These are phyloP conservation scores for Cryphonectria parasitica DNA, from an alignment of 2,329 filamentous ascomycete genomes.

Conservation along the genomic window DNA sequence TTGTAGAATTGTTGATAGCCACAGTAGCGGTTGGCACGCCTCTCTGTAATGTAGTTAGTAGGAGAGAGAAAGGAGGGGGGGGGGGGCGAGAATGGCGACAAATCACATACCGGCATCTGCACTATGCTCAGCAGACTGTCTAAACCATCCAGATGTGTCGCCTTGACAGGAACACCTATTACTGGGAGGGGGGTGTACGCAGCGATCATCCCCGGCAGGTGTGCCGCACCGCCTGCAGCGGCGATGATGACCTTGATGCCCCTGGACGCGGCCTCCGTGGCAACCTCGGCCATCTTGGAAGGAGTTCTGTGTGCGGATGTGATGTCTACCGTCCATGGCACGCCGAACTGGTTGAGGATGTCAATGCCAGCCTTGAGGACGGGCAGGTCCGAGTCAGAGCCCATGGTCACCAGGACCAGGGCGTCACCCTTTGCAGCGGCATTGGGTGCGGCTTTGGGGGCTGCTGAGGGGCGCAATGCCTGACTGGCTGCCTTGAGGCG, in stretches of 20 bases:
- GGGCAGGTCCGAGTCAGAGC: conserved; percentile 76
- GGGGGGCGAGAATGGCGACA: no score
- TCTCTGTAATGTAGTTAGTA: conserved; percentile 46
- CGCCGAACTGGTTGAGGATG: conserved; percentile 69
- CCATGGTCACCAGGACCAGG: conserved; percentile 80
- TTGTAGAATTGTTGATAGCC: conserved; percentile 79
- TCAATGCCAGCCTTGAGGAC: conserved; percentile 69
- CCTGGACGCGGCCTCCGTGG: conserved; percentile 62
- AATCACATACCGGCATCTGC: conserved; percentile 68
- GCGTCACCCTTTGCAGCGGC: conserved; percentile 44
- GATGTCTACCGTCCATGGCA: conserved; percentile 74
- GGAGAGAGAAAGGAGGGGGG: background rate
- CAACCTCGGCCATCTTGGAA: conserved; percentile 69
- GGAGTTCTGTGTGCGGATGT: conserved; percentile 82
- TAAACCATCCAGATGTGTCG: conserved; percentile 70
- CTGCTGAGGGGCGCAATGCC: conserved; percentile 42
- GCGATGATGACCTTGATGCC: conserved; percentile 77
- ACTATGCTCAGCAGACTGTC: conserved; percentile 75
- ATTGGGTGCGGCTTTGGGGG: conserved; percentile 19
- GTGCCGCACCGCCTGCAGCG: conserved; percentile 74
- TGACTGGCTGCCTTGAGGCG: conserved; percentile 49
- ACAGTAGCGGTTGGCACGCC: conserved; percentile 77
- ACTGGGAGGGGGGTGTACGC: conserved; percentile 73
- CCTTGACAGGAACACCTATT: conserved; percentile 78
- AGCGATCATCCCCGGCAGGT: conserved; percentile 75